Percentiles rank a stretch among this genome's conserved stretches.
These are phyloP conservation scores for Irineochytrium annulatum DNA, from an alignment of 192 early-diverging fungal species.

Conservation along the genomic window DNA sequence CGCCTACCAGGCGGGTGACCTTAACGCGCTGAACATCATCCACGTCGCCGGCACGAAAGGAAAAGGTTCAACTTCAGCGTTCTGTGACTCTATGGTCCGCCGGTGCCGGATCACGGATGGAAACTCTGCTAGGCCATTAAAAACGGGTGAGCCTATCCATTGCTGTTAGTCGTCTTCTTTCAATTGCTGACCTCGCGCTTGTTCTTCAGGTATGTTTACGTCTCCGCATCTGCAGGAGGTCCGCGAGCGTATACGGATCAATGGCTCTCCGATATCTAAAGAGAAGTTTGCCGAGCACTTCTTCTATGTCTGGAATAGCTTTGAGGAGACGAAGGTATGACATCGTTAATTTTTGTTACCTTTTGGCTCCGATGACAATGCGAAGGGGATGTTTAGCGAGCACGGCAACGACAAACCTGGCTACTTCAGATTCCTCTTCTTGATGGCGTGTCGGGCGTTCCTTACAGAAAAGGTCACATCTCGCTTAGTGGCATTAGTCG, in stretches of 20 bases:
- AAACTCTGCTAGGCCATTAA: neutral
- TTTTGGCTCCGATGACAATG: neutral
- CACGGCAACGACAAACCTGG: conserved; percentile 51
- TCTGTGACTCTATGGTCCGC: conserved; percentile 74
- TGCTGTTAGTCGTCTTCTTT: neutral
- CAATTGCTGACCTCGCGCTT: conserved; percentile 11
- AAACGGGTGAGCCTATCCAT: conserved; percentile 32
- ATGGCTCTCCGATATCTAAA: conserved; percentile 74
- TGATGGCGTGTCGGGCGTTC: conserved; percentile 88
- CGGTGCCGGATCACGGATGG: conserved; percentile 17
- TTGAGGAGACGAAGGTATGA: conserved; percentile 37
- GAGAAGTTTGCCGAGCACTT: conserved; percentile 82
- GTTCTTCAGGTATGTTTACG: conserved; percentile 70
- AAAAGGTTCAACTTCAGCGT: conserved; percentile 80
- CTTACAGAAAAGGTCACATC: conserved; percentile 59
- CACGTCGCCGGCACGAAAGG: conserved; percentile 90
- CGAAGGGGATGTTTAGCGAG: conserved; percentile 2
- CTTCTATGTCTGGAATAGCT: conserved; percentile 75
- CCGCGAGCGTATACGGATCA: conserved; percentile 90
- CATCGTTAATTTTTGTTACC: neutral
- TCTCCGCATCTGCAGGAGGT: conserved; percentile 91
- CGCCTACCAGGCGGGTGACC: conserved; percentile 49
- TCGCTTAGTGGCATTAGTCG: neutral
- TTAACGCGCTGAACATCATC: conserved; percentile 70
- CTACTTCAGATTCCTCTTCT: conserved; percentile 89